These are phyloP conservation scores for Aquilaria agallochum DNA, from an alignment of 441 rosid genomes.

Conservation along the genomic window DNA sequence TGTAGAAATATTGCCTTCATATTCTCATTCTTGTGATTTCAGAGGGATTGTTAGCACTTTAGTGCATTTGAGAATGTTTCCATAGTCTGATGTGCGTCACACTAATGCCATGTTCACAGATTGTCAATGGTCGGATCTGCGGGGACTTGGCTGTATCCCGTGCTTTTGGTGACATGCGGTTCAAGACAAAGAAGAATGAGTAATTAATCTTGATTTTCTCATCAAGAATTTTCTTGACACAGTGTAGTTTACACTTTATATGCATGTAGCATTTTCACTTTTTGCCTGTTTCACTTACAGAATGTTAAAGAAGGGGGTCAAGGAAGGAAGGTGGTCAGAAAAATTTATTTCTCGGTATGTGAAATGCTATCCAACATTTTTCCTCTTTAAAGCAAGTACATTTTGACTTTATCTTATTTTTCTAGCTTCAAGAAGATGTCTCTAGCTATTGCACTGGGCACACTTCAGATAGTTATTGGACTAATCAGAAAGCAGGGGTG, in stretches of 20 bases:
- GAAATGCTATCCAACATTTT: conserved; percentile 3
- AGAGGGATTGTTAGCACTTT: neutral
- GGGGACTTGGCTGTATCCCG: conserved; percentile 96
- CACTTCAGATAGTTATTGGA: neutral
- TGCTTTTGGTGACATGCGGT: conserved; percentile 88
- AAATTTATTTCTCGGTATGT: conserved; percentile 77
- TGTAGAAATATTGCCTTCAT: too few relatives aligned
- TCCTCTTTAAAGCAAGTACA: neutral
- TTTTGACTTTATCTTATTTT: too few relatives aligned
- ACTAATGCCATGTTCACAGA: conserved; percentile 28
- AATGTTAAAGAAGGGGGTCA: conserved; percentile 85
- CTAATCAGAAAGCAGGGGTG: conserved; percentile 1
- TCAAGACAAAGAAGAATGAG: conserved; percentile 88
- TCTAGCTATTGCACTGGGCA: neutral
- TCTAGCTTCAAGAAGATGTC: too few relatives aligned
- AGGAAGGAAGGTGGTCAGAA: conserved; percentile 85
- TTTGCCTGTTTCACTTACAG: conserved; percentile 30
- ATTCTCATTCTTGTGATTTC: neutral
- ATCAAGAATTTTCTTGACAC: neutral
- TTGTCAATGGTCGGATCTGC: conserved; percentile 88
- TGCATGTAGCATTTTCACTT: conserved; percentile 3
- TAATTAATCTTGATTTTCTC: conserved; percentile 22
- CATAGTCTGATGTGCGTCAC: neutral
- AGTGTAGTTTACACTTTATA: neutral
- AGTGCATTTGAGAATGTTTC: conserved; percentile 1